phyloP scores from a whole-genome alignment of 768 basidiomycete species.

The Psilocybe azurescens region DNA sequence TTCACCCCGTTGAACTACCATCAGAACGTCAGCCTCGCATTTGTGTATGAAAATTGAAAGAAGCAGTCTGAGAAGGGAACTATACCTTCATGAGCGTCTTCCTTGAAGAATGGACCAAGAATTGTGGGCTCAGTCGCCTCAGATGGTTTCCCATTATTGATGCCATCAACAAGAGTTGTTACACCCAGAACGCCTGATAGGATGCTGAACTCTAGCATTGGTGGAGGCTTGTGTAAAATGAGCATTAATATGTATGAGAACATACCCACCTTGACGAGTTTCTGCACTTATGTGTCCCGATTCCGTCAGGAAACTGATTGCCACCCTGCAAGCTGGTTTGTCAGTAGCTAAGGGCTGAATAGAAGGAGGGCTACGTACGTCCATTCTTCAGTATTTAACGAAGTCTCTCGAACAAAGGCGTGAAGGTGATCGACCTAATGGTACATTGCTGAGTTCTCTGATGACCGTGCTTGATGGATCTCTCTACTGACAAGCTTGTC shows the following conservation, averaged over 20 bases:
- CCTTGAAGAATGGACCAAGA: constrained; percentile 83
- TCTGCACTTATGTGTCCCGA: constrained; percentile 76
- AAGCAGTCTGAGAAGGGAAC: too few relatives aligned
- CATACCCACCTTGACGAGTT: constrained; percentile 54
- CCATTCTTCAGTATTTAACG: constrained; percentile 87
- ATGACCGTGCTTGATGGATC: not conserved
- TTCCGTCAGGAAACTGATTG: constrained; percentile 79
- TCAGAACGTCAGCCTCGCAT: not conserved
- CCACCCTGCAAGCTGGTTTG: constrained; percentile 36
- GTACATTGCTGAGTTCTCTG: not conserved
- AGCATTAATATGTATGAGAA: not conserved
- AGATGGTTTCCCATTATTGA: constrained; percentile 70
- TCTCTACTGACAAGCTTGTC: constrained; percentile 39
- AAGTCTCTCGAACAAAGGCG: constrained; percentile 74
- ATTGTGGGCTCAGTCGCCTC: constrained; percentile 77
- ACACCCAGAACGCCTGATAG: constrained; percentile 82
- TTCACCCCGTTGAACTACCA: constrained; percentile 65
- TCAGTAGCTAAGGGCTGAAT: too few relatives aligned
- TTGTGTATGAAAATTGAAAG: too few relatives aligned
- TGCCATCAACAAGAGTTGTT: constrained; percentile 74
- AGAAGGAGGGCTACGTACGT: constrained; percentile 44
- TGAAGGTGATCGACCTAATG: constrained; percentile 71
- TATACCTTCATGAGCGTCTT: constrained; percentile 77
- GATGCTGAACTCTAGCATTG: constrained; percentile 70
- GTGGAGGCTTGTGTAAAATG: not conserved